Evolutionary conservation across 2,329 filamentous ascomycete genomes (phyloP).

Genomic region (Penicillium aurantiogriseum): DNA sequence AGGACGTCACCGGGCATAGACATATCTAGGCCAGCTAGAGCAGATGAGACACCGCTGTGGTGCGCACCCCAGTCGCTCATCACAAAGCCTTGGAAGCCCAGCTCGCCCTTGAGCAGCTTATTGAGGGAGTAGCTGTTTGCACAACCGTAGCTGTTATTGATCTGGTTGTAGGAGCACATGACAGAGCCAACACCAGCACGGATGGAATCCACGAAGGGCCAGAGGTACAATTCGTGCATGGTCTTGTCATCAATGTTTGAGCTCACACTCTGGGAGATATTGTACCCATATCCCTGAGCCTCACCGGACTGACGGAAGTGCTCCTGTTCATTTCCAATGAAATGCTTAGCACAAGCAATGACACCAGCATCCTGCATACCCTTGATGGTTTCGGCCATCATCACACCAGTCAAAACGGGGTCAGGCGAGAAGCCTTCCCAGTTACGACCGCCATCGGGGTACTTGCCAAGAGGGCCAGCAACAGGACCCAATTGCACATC

Average conservation of each 20-base stretch:
- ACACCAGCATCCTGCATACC: slow-evolving; percentile 81
- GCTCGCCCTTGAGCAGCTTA: slow-evolving; percentile 64
- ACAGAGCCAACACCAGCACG: slow-evolving; percentile 62
- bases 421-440: slow-evolving; percentile 70
- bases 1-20: slow-evolving; percentile 78
- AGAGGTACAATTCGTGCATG: slow-evolving; percentile 63
- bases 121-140: slow-evolving; percentile 62
- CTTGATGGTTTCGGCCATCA: slow-evolving; percentile 69
- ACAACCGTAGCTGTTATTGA: slow-evolving; percentile 68
- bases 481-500: slow-evolving; percentile 76
- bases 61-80: slow-evolving; percentile 75
- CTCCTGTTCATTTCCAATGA: slow-evolving; percentile 71
- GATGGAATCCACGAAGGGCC: slow-evolving; percentile 69
- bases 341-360: slow-evolving; percentile 81
- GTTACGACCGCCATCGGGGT: slow-evolving; percentile 66
- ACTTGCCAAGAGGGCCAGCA: slow-evolving; percentile 68
- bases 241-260: slow-evolving; percentile 64
- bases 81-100: slow-evolving; percentile 73
- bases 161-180: slow-evolving; percentile 73
- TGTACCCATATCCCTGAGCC: slow-evolving; percentile 58
- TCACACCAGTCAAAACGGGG: slow-evolving; percentile 70
- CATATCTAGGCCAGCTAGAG: slow-evolving; percentile 74
- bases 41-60: slow-evolving; percentile 65
- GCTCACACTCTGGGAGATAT: slow-evolving; percentile 62
- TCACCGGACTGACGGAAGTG: slow-evolving; percentile 64